Evolutionary conservation across 2,329 filamentous ascomycete genomes (phyloP).

Genomic region (Scolecobasidium constrictum): DNA sequence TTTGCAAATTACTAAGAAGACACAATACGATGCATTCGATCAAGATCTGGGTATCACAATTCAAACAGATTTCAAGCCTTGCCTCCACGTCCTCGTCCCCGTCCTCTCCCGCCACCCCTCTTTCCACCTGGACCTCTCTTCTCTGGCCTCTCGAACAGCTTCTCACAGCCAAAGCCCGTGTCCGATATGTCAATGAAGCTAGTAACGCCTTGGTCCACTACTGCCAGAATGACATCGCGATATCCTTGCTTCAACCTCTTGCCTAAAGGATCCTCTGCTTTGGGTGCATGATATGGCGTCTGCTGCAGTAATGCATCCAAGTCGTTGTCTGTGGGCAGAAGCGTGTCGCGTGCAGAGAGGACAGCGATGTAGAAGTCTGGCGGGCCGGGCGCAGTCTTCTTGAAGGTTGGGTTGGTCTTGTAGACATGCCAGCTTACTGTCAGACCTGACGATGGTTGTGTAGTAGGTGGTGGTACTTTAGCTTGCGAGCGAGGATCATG

Average conservation of each 20-base stretch:
- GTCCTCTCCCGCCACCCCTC: conserved; percentile 4
- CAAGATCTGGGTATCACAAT: neutral
- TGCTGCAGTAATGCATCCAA: conserved; percentile 61
- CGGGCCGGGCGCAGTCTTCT: conserved; percentile 64
- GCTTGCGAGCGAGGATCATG: conserved; percentile 45
- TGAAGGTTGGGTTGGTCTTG: conserved; percentile 61
- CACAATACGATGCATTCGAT: no score
- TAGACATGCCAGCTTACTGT: conserved; percentile 71
- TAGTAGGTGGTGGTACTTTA: conserved; percentile 18
- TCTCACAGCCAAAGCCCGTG: conserved; percentile 62
- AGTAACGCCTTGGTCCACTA: conserved; percentile 82
- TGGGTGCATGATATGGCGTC: conserved; percentile 57
- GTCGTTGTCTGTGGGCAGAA: conserved; percentile 63
- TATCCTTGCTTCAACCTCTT: conserved; percentile 68
- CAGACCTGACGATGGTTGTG: conserved; percentile 44
- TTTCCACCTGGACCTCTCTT: conserved; percentile 3
- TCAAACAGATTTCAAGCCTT: conserved; percentile 4
- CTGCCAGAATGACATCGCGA: conserved; percentile 71
- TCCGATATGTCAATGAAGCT: conserved; percentile 80
- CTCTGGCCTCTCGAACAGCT: conserved; percentile 34
- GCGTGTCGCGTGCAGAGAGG: conserved; percentile 47
- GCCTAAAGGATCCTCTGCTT: conserved; percentile 49
- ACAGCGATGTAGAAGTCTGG: conserved; percentile 84
- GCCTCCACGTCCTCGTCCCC: conserved; percentile 7
- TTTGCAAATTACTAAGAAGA: no score